Conservation (phyloP, 2,329 filamentous ascomycete genomes). For the Calonectria hongkongensis region DNA sequence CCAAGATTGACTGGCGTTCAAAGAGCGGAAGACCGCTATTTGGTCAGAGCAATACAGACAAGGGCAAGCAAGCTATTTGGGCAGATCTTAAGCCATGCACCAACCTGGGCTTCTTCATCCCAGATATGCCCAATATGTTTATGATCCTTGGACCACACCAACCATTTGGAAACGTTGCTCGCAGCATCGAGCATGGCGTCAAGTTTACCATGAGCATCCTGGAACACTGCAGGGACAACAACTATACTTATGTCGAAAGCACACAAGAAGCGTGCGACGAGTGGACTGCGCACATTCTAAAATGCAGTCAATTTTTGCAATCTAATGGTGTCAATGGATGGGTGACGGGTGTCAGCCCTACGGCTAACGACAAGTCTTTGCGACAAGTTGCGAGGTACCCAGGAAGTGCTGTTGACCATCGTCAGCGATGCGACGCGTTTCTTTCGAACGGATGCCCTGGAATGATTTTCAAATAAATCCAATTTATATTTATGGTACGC, state of each 20-base stretch:
- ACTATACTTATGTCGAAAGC: conserved; percentile 39
- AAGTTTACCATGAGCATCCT: conserved; percentile 39
- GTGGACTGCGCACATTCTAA: conserved; percentile 64
- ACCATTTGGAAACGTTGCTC: conserved; percentile 45
- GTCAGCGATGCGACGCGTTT: conserved; percentile 39
- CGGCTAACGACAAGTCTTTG: conserved; percentile 68
- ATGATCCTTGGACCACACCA: conserved; percentile 50
- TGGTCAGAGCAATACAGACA: conserved; percentile 36
- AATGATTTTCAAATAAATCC: background rate
- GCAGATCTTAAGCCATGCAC: conserved; percentile 43
- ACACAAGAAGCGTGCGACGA: conserved; percentile 41
- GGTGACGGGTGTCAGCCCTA: conserved; percentile 74
- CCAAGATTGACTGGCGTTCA: conserved; percentile 46
- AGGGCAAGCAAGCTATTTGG: conserved; percentile 43
- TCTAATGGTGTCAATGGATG: conserved; percentile 64
- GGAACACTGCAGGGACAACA: conserved; percentile 40
- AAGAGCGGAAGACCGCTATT: conserved; percentile 39
- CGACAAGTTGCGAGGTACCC: conserved; percentile 59
- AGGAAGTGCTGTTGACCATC: conserved; percentile 42
- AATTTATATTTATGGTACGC: no score
- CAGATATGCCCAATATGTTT: conserved; percentile 51
- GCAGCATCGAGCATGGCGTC: conserved; percentile 43
- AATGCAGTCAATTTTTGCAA: conserved; percentile 65
- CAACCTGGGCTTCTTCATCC: conserved; percentile 38
- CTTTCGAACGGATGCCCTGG: conserved; percentile 4